phyloP scores from a whole-genome alignment of 345 rosid genomes.

The Lepidium sativum region DNA sequence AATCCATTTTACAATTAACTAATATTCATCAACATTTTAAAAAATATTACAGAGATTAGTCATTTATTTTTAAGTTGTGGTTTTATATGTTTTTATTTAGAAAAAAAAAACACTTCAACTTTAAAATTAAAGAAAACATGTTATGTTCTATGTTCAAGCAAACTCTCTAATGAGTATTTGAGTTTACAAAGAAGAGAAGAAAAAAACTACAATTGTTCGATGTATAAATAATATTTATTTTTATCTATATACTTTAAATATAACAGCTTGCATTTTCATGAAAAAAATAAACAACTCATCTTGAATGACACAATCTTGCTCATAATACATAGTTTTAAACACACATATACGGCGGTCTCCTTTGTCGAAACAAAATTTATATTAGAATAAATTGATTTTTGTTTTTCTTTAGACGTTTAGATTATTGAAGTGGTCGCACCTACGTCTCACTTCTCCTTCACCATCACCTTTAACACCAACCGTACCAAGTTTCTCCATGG shows the following conservation, averaged over 20 bases:
- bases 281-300: not conserved
- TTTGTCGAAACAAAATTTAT: not conserved
- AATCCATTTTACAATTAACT: too few species aligned
- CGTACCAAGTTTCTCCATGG: slow-evolving; percentile 42
- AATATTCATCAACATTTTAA: too few species aligned
- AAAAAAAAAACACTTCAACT: too few species aligned
- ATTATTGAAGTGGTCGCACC: slow-evolving; percentile 43
- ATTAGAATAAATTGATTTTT: not conserved
- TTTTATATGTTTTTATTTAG: too few species aligned
- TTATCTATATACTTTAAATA: not conserved
- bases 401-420: slow-evolving; percentile 11
- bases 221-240: not conserved
- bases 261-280: not conserved
- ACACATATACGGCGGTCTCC: too few species aligned
- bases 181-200: too few species aligned
- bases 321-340: not conserved
- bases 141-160: too few species aligned
- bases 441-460: slow-evolving; percentile 48
- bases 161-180: too few species aligned
- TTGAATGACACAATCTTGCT: slow-evolving; percentile 1
- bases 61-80: too few species aligned
- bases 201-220: not conserved
- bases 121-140: too few species aligned
- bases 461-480: slow-evolving; percentile 31
- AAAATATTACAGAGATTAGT: too few species aligned